Evolutionary conservation across 306 rosid species (phyloP).

Genomic region (Glycine soja): DNA sequence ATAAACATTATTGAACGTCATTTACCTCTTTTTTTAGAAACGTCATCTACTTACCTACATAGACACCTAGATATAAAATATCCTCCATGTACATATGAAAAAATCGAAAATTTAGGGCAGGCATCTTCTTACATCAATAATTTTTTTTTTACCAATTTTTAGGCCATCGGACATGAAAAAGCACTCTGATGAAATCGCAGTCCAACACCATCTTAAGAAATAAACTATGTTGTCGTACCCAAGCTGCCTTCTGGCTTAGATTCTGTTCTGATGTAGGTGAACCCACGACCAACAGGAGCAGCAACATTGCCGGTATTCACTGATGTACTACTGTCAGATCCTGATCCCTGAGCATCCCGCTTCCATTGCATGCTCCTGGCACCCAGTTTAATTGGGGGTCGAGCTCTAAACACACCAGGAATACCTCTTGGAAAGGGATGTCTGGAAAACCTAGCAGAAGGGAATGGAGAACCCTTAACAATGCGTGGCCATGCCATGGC

Average conservation of each 20-base stretch:
- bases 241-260: constrained; percentile 72
- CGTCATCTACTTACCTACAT: constrained; percentile 26
- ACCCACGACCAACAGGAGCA: constrained; percentile 66
- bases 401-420: constrained; percentile 74
- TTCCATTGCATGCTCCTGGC: constrained; percentile 97
- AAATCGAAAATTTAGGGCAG: constrained; percentile 40
- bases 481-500: constrained; percentile 70
- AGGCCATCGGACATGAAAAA: constrained; percentile 14
- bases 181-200: constrained; percentile 15
- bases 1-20: constrained; percentile 29
- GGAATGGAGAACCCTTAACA: constrained; percentile 64
- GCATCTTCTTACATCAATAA: constrained; percentile 25
- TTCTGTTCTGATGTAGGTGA: constrained; percentile 86
- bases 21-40: constrained; percentile 12
- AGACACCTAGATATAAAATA: constrained; percentile 46
- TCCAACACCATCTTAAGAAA: constrained; percentile 9
- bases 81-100: constrained; percentile 60
- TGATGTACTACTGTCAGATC: constrained; percentile 60
- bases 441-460: constrained; percentile 73
- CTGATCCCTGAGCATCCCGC: constrained; percentile 76
- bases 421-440: constrained; percentile 78
- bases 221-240: constrained; percentile 54
- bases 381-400: constrained; percentile 69
- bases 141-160: constrained; percentile 11
- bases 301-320: constrained; percentile 44